phyloP scores from a whole-genome alignment of 2,329 filamentous ascomycete species.

The Microsporum audouinii region DNA sequence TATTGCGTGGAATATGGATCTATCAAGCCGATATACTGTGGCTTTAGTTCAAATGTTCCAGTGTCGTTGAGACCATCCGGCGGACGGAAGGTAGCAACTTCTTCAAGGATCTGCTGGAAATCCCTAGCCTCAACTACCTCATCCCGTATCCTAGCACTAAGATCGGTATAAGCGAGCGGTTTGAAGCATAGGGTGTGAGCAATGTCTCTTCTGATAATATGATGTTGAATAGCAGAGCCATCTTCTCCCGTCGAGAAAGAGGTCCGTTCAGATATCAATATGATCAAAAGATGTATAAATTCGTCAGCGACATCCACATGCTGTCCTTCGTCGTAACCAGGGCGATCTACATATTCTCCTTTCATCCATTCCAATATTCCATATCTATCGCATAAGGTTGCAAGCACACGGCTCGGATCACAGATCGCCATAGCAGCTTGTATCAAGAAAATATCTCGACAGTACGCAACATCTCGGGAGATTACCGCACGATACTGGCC shows the following conservation, averaged over 20 bases:
- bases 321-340: slow-evolving; percentile 73
- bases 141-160: slow-evolving; percentile 75
- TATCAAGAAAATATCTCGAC: slow-evolving; percentile 85
- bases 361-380: slow-evolving; percentile 79
- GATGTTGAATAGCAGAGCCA: slow-evolving; percentile 43
- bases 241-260: slow-evolving; percentile 45
- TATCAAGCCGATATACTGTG: slow-evolving; percentile 72
- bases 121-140: slow-evolving; percentile 80
- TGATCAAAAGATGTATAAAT: slow-evolving; percentile 84
- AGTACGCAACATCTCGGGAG: slow-evolving; percentile 83
- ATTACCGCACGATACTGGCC: slow-evolving; percentile 82
- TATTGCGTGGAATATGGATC: slow-evolving; percentile 96
- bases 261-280: slow-evolving; percentile 78
- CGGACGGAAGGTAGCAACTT: slow-evolving; percentile 78
- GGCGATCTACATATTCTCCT: slow-evolving; percentile 62
- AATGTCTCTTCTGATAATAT: slow-evolving; percentile 76
- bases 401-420: slow-evolving; percentile 69
- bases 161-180: slow-evolving; percentile 85
- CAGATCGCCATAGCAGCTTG: slow-evolving; percentile 85
- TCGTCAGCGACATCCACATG: slow-evolving; percentile 91
- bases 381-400: slow-evolving; percentile 83
- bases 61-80: slow-evolving; percentile 88
- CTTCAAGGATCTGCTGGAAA: slow-evolving; percentile 70
- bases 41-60: slow-evolving; percentile 85
- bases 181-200: slow-evolving; percentile 93